phyloP scores from a whole-genome alignment of 352 stramenopile genomes.

The Phytophthora tubulina region DNA sequence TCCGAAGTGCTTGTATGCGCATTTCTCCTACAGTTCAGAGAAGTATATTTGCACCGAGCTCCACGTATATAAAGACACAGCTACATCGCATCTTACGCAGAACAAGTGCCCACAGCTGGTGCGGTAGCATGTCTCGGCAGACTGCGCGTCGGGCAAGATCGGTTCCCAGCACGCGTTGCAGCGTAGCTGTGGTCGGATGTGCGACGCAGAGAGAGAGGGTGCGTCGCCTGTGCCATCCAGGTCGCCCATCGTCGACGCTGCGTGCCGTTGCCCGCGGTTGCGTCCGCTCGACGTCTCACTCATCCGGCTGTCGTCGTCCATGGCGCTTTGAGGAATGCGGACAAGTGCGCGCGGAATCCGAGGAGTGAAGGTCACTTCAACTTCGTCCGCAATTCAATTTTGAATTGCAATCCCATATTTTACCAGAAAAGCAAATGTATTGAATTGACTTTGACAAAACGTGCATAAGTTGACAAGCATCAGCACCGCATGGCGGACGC shows the following conservation, averaged over 20 bases:
- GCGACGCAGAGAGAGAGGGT: constrained; percentile 18
- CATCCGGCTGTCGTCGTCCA: constrained; percentile 74
- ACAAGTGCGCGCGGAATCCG: constrained; percentile 9
- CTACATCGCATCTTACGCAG: constrained; percentile 44
- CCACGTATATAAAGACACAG: not conserved
- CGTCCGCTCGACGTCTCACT: constrained; percentile 78
- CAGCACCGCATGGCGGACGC: constrained; percentile 23
- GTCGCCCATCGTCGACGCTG: constrained; percentile 45
- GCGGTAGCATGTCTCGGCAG: constrained; percentile 82
- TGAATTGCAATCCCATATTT: constrained; percentile 9
- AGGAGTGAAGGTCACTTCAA: constrained; percentile 70
- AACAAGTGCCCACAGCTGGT: constrained; percentile 83
- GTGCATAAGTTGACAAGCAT: constrained; percentile 3
- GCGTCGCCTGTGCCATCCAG: constrained; percentile 53
- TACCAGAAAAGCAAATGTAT: not conserved
- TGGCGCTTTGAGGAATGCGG: constrained; percentile 39
- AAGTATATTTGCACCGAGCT: not conserved
- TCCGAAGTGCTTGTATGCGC: constrained; percentile 86
- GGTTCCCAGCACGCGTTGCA: constrained; percentile 85
- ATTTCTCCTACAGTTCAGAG: constrained; percentile 74
- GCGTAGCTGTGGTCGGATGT: constrained; percentile 69
- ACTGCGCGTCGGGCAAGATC: constrained; percentile 67
- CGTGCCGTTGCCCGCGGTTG: constrained; percentile 47
- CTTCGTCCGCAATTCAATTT: constrained; percentile 38
- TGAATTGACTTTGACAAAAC: not conserved